Percentiles rank a stretch among this genome's conserved stretches.
phyloP scores from a whole-genome alignment of 73 alveolate genomes.

The Halteria grandinella region DNA sequence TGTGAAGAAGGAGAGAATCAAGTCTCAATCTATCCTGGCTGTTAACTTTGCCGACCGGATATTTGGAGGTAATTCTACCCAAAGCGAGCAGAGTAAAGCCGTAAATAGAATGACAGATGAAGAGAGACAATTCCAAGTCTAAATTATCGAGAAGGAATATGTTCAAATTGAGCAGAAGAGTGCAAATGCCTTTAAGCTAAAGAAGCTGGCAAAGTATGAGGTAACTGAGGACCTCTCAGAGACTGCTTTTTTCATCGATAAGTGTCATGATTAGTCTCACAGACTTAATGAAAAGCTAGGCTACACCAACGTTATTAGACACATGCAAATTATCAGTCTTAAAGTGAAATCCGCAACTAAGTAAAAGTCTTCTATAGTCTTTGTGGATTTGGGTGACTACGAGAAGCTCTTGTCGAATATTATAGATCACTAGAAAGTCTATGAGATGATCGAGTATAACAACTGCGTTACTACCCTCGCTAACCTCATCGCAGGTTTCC shows the following conservation, averaged over 20 bases:
- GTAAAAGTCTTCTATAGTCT: slow-evolving; percentile 3
- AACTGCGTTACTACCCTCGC: slow-evolving; percentile 23
- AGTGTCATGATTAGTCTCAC: slow-evolving; percentile 7
- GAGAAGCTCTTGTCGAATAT: slow-evolving; percentile 37
- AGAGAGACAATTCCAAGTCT: background rate
- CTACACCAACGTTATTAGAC: slow-evolving; percentile 34
- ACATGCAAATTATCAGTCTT: background rate
- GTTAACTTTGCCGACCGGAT: background rate
- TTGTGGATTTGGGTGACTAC: slow-evolving; percentile 40
- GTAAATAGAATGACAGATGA: background rate
- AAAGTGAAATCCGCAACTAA: background rate
- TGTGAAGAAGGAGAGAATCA: slow-evolving; percentile 19
- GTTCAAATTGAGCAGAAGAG: slow-evolving; percentile 1
- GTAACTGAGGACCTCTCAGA: slow-evolving; percentile 2
- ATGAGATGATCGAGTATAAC: slow-evolving; percentile 29
- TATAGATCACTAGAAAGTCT: slow-evolving; percentile 36
- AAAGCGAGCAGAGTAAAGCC: background rate
- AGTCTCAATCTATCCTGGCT: too few species aligned
- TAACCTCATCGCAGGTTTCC: slow-evolving; percentile 4
- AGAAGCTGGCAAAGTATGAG: slow-evolving; percentile 4
- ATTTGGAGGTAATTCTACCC: slow-evolving; percentile 3
- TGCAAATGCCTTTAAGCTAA: background rate
- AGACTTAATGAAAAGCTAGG: slow-evolving; percentile 21
- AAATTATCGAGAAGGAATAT: slow-evolving; percentile 44
- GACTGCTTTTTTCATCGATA: slow-evolving; percentile 17